Base-by-base conservation (phyloP, 805 yeast species). In the Diddensiella santjacobensis region DNA sequence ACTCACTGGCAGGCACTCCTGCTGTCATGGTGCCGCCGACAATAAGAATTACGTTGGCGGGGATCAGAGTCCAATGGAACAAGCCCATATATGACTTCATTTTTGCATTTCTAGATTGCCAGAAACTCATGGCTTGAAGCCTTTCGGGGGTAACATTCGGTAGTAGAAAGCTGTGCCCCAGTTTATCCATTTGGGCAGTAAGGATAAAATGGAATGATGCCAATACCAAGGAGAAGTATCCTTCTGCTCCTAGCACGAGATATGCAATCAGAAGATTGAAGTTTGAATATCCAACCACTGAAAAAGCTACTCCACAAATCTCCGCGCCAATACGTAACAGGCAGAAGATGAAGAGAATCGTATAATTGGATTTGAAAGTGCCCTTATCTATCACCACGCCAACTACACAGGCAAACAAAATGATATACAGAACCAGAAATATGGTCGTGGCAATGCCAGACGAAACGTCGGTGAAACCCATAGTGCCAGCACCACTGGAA, bases 171-270 rank as follows among this genome's bases (percentile, higher is more conserved):
- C 42, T 35, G 10, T 37, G 20, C 3, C 50, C 50, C 15, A 43
- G 39, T 11, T 23, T 30, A 10, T 26, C 30, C n/a, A 38, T 37
- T 13, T 47, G 50, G 17, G 26, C 44, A 29, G 31, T n/a, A 36
- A 43, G 19, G 23, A 46, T 20, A 35, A 48, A 51, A 20, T 45
- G 39, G 31, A 48, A 46, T 6, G 45, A 46, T 18, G 50, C 22
- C 41, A 51, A 38, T 3, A 51, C 45, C 13, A 51, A 40, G n/a
- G 50, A 36, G 38, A 52, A 52, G 37, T 52, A 52, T 5, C 55
- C 55, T 37, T 52, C 55, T 5, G 53, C 53, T 3, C 53, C 52
- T 17, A 52, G 44, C 39, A 52, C 42, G 42, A 52, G 40, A 35
- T 49, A 52, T 11, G 55, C 55, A 10, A 52, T 26, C 19, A 52